Percentiles rank a stretch among this genome's conserved stretches.
Conservation (phyloP, 768 basidiomycete genomes). For the Holtermannia corniformis region DNA sequence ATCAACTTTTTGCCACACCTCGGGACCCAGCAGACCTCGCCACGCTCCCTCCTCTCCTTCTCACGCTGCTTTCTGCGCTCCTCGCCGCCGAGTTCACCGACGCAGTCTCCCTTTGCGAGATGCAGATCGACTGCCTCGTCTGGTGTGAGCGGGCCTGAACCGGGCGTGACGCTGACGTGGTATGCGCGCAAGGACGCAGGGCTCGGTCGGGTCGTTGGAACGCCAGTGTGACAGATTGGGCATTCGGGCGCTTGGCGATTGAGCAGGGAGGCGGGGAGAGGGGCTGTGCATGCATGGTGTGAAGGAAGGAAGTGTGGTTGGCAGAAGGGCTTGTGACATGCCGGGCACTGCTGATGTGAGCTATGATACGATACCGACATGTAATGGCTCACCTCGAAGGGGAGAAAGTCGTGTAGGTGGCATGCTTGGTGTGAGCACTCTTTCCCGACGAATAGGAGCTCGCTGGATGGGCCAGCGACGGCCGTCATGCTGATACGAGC, state of each 20-base stretch:
- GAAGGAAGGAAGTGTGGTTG: constrained; percentile 38
- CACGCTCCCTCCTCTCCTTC: constrained; percentile 28
- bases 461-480: constrained; percentile 8
- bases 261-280: constrained; percentile 29
- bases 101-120: constrained; percentile 26
- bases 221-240: constrained; percentile 32
- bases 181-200: background rate
- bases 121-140: constrained; percentile 35
- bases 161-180: background rate
- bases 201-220: constrained; percentile 8
- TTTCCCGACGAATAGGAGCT: constrained; percentile 39
- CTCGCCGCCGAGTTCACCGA: constrained; percentile 29
- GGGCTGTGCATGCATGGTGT: constrained; percentile 30
- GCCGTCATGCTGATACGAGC: too few relatives aligned
- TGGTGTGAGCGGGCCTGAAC: constrained; percentile 11
- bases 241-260: constrained; percentile 38
- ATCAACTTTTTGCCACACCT: constrained; percentile 34
- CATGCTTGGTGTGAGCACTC: constrained; percentile 38
- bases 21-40: constrained; percentile 37
- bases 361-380: background rate
- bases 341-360: constrained; percentile 30
- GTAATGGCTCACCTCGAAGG: constrained; percentile 28
- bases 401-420: constrained; percentile 39
- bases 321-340: constrained; percentile 37
- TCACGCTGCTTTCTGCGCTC: constrained; percentile 26